Evolutionary conservation across 441 rosid genomes (phyloP), one percentile per base, ranked within the genome.

Genomic region (Adansonia gregorii): DNA sequence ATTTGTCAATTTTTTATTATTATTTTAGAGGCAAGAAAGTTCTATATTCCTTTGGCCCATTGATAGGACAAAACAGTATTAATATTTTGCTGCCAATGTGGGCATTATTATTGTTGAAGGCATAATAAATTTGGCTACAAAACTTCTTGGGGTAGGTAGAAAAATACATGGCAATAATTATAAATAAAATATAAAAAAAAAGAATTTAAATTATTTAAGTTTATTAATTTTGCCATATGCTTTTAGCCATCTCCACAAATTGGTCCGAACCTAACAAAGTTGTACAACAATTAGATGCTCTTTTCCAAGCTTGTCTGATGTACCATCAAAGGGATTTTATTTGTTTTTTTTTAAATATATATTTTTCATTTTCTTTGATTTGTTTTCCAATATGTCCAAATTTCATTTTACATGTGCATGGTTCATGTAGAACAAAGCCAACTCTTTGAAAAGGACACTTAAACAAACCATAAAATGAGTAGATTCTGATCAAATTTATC

Each of bases 101-200:
- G 31, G 31, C 54, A 66, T 66, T 24, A 1, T 8, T 55, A 55
- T 20, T 15, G 43, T 39, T 65, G 22, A 3, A 4, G 19, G 46
- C 48, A 65, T 35, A 39, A 65, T 35, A 39, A 67, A 43, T 19
- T 43, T 67, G 1, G 71, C 5, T 43, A 10, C 71, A 43, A 31
- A 43, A 8, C 71, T 67, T 67, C 52, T 9, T 43, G 6, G 5
- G 71, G 51, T 66, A 17, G 71, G 71, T 67, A 43, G n/a, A 66
- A 17, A 15, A 43, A 39, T 39, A 7, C 24, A 39, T 39, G 49
- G 14, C 49, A 43, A 27, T 12, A 11, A 31, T 15, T 60, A 66
- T 66, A 65, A 39, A 17, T 65, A 43, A 12, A 17, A 43, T 15
- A 27, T 3, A 31, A 14, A 35, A 35, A 35, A 35, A 64, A 60